phyloP scores from a whole-genome alignment of 2,329 filamentous ascomycete species.

The Bipolaris oryzae region DNA sequence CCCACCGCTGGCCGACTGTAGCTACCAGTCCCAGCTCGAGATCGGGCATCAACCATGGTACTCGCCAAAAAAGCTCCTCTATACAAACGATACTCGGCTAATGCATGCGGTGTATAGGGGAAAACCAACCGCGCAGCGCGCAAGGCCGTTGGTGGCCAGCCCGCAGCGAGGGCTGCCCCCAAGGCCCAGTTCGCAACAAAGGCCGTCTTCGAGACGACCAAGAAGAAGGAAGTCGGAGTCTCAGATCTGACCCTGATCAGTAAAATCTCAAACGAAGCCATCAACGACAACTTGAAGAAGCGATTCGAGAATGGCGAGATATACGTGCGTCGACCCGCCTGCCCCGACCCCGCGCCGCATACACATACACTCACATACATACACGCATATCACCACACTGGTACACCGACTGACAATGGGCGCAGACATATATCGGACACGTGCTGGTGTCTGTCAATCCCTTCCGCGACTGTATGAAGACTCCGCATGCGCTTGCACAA shows the following conservation, averaged over 20 bases:
- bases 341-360: conserved; percentile 31
- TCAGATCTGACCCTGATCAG: conserved; percentile 96
- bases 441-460: conserved; percentile 99
- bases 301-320: conserved; percentile 97
- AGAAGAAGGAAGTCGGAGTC: conserved; percentile 99
- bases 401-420: conserved; percentile 34
- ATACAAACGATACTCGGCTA: conserved; percentile 20
- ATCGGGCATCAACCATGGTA: conserved; percentile 48
- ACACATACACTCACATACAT: conserved; percentile 15
- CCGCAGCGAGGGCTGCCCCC: conserved; percentile 50
- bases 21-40: conserved; percentile 27
- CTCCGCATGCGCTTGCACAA: neutral
- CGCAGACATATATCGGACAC: conserved; percentile 94
- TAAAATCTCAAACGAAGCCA: conserved; percentile 98
- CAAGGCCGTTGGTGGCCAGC: conserved; percentile 54
- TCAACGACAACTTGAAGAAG: conserved; percentile 99
- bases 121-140: conserved; percentile 64
- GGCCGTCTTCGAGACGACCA: conserved; percentile 91
- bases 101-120: conserved; percentile 48
- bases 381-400: conserved; percentile 14
- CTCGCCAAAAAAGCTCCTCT: conserved; percentile 7
- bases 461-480: conserved; percentile 77
- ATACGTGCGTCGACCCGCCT: conserved; percentile 65
- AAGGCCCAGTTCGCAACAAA: conserved; percentile 81
- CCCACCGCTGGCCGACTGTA: conserved; percentile 16